phyloP scores from a whole-genome alignment of 495 filamentous ascomycete genomes.

The Xylaria sp. region DNA sequence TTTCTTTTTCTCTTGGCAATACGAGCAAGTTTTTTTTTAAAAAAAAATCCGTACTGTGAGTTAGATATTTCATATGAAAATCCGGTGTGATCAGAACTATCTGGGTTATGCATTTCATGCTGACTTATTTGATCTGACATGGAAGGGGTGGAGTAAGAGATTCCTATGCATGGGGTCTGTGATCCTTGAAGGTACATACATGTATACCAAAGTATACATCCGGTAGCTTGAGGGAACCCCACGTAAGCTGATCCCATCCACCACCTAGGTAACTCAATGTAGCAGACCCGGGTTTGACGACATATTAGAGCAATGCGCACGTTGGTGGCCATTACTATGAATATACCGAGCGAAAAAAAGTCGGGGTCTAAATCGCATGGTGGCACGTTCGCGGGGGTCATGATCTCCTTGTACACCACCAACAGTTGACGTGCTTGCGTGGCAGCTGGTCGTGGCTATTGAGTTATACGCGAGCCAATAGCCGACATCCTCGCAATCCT shows the following conservation, averaged over 20 bases:
- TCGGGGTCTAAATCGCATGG: background rate
- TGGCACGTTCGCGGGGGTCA: background rate
- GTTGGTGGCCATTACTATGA: slow-evolving; percentile 9
- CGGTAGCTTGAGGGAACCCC: background rate
- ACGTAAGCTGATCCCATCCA: background rate
- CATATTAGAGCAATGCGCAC: background rate
- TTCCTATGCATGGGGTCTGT: background rate
- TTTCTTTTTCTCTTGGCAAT: background rate
- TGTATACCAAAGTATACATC: slow-evolving; percentile 14
- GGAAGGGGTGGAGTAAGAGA: background rate
- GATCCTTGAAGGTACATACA: background rate
- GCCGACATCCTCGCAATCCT: background rate
- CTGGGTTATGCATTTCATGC: background rate
- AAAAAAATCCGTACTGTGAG: background rate
- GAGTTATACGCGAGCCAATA: background rate
- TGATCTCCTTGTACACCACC: background rate
- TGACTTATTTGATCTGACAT: background rate
- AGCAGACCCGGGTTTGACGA: background rate
- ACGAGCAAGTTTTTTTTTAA: background rate
- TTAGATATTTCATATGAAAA: background rate
- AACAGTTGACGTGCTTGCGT: background rate
- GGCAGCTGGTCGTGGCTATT: background rate
- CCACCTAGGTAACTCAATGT: background rate
- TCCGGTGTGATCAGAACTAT: background rate
- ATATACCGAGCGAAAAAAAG: background rate